These are phyloP conservation scores for Roridomyces roridus DNA, from an alignment of 768 basidiomycete genomes.

Conservation along the genomic window DNA sequence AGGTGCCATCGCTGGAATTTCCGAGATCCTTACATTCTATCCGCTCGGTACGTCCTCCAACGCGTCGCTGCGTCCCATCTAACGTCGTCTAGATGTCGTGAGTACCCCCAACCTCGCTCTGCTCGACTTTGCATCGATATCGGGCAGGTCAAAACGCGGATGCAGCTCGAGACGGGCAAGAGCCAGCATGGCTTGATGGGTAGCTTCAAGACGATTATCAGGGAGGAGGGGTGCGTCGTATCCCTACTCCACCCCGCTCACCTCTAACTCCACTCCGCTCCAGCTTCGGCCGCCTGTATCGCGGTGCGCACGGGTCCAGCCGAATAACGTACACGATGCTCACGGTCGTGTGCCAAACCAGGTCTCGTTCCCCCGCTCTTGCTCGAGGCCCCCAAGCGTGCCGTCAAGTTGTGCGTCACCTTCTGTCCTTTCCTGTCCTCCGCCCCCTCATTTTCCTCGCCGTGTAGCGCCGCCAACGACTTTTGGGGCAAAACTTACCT, in stretches of 20 bases:
- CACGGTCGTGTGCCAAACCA: slow-evolving; percentile 30
- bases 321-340: background rate
- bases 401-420: slow-evolving; percentile 83
- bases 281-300: slow-evolving; percentile 84
- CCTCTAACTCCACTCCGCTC: background rate
- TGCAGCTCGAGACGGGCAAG: slow-evolving; percentile 94
- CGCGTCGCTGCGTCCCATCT: background rate
- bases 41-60: slow-evolving; percentile 71
- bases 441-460: background rate
- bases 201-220: slow-evolving; percentile 82
- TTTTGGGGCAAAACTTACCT: slow-evolving; percentile 92
- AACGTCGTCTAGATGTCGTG: slow-evolving; percentile 75
- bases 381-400: slow-evolving; percentile 97
- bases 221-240: slow-evolving; percentile 82
- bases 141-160: slow-evolving; percentile 91
- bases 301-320: slow-evolving; percentile 60
- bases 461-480: slow-evolving; percentile 79
- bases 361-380: slow-evolving; percentile 95
- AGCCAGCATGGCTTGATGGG: slow-evolving; percentile 78
- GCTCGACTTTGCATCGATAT: background rate
- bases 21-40: slow-evolving; percentile 85
- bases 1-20: slow-evolving; percentile 94
- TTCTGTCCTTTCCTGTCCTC: background rate
- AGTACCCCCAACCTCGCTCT: slow-evolving; percentile 36
- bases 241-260: slow-evolving; percentile 14